Base-by-base conservation (phyloP, 2,329 filamentous ascomycete genomes). In the Pseudocercospora eumusae region DNA sequence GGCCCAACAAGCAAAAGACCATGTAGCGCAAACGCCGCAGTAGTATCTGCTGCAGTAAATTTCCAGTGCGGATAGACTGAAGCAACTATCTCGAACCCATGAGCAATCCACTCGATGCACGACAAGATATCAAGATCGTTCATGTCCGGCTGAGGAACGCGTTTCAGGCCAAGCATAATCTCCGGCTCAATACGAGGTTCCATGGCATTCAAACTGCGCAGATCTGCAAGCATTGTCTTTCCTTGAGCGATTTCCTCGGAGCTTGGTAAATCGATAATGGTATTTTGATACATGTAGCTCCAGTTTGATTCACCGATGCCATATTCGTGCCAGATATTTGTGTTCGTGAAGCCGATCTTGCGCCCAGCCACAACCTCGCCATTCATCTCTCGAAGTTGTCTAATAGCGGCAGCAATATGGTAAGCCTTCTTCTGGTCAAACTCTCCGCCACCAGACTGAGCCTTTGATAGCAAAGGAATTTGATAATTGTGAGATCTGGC, bases 381-480 rank as follows among this genome's bases (percentile, higher is more conserved):
- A 44, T 68, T 68, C 65, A 67, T 68, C 40, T 68, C 65, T 6
- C 66, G 63, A n/a, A 68, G 59, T 44, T 67, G 64, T 44, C 62
- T 62, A 36, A 68, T 67, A 6, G 66, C 66, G 20, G 65, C 65
- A 18, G 66, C 62, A 23, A 68, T 63, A 13, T 66, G 63, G 25
- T 68, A 68, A 7, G 66, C 66, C 45, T 65, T 65, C 21, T 57
- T 58, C 45, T 68, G 65, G 52, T 65, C 57, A 36, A 68, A 64
- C 23, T 61, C 56, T 28, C 33, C 49, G 40, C 56, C 54, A 15
- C 60, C 54, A 10, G 59, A 50, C 28, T 66, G 63, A 13, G 66
- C 63, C 53, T 68, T 68, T 11, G 65, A 67, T 15, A 68, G 61
- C 9, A 68, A 55, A 8, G 66, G 66, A 3, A 68, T 68, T 42